Evolutionary conservation across 306 rosid genomes (phyloP), one percentile per base, ranked within the genome.

Genomic region (Hippophae tibetana): DNA sequence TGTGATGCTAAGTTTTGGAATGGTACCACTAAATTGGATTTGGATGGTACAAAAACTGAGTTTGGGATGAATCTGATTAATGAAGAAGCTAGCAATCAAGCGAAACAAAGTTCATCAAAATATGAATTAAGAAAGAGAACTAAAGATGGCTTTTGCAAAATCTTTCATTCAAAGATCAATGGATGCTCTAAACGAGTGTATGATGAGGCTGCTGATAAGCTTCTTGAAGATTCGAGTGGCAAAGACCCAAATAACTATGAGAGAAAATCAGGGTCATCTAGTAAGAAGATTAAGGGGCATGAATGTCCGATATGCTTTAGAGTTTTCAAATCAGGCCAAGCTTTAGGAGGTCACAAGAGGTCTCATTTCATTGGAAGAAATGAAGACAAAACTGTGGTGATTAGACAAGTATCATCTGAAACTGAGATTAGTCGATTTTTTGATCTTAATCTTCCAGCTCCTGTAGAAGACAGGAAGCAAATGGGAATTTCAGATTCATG

Each of bases 271-370:
- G 82, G 71, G 59, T 60, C 3, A 2, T 31, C 92, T 46, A 31
- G 38, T 31, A 40, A 78, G 78, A 78, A 54, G 50, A 87, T 66
- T 75, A 87, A 70, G 70, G 87, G 75, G 43, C 90, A 90, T 66
- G 95, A 84, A 57, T 90, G 97, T 51, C 96, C 96, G 54, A 78
- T 90, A 43, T 90, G 97, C 82, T 77, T 74, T 80, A 81, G 66
- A n/a, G 75, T 75, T 47, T 87, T 84, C 82, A 69, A 71, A 77
- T 87, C 97, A 38, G 96, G 97, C 47, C 97, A 90, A 78, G 97
- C 97, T 46, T 81, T 90, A 56, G 97, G 97, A 5, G 97, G 97
- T 58, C 97, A 90, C 77, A 90, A 90, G 72, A 85, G 96, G 79
- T 90, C 97, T 58, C 97, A 90, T 71, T 84, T 85, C 70, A 74